A percentile compares a stretch with the other conserved stretches of the same genome.
Evolutionary conservation across 805 yeast species (phyloP).

Genomic region (Myxozyma mucilagina): DNA sequence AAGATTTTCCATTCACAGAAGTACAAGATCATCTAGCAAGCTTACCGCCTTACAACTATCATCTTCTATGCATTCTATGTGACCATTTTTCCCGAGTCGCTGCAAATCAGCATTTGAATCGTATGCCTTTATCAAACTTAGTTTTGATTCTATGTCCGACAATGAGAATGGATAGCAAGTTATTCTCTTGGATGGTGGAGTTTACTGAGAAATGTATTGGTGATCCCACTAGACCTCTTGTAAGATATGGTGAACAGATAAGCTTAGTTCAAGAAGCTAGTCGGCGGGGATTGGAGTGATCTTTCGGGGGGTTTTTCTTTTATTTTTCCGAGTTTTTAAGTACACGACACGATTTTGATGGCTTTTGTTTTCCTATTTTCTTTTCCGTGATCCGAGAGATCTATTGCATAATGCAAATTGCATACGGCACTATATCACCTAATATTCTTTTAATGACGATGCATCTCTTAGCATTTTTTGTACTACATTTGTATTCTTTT

Average conservation of each 20-base stretch:
- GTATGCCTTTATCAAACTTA: constrained; percentile 38
- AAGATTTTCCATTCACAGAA: constrained; percentile 26
- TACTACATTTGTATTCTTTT: too few relatives aligned
- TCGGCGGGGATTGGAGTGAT: background rate
- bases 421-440: too few relatives aligned
- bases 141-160: constrained; percentile 40
- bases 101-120: constrained; percentile 26
- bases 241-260: constrained; percentile 2
- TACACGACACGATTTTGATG: background rate
- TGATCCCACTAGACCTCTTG: background rate
- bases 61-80: constrained; percentile 34
- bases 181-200: constrained; percentile 35
- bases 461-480: too few relatives aligned
- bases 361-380: too few relatives aligned
- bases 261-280: constrained; percentile 36
- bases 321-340: background rate
- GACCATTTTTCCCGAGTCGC: constrained; percentile 36
- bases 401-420: too few relatives aligned
- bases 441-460: too few relatives aligned
- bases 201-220: constrained; percentile 11
- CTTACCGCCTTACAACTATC: constrained; percentile 33
- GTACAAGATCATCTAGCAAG: constrained; percentile 22
- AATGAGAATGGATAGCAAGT: constrained; percentile 34
- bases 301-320: background rate
- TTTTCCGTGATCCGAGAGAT: too few relatives aligned